A percentile compares a stretch with the other conserved stretches of the same genome.
Conservation (phyloP, 164 flowering plant genomes). For the Paratinospora sagittata region DNA sequence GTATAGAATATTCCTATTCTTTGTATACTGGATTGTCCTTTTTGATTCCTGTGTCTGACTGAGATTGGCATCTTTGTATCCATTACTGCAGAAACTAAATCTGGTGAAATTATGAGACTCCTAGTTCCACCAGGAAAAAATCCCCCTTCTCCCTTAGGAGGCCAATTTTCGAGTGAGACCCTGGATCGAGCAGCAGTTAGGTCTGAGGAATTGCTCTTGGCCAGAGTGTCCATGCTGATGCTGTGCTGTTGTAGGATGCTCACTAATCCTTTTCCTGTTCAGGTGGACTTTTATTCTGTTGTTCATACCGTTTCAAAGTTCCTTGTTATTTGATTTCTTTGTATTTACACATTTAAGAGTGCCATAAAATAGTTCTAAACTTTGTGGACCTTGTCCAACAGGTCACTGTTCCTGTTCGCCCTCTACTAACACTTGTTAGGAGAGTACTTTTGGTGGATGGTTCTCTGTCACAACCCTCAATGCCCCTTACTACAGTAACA, state of each 20-base stretch:
- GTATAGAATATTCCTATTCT: slow-evolving; percentile 28
- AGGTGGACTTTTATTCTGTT: slow-evolving; percentile 35
- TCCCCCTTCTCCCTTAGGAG: slow-evolving; percentile 63
- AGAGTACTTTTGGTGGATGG: slow-evolving; percentile 82
- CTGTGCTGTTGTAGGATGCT: slow-evolving; percentile 62
- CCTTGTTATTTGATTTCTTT: not conserved
- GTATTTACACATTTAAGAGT: not conserved
- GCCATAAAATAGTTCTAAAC: not conserved
- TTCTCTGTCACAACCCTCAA: slow-evolving; percentile 37
- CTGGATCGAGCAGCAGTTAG: slow-evolving; percentile 26
- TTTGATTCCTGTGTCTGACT: not conserved
- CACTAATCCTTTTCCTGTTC: slow-evolving; percentile 56
- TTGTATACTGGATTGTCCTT: not conserved
- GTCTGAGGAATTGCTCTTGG: slow-evolving; percentile 33
- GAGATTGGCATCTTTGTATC: not conserved
- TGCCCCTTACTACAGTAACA: slow-evolving; percentile 42
- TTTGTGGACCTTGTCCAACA: slow-evolving; percentile 19
- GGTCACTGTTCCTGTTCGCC: slow-evolving; percentile 61
- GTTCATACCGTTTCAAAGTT: not conserved
- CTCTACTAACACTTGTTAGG: slow-evolving; percentile 55
- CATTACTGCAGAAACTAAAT: slow-evolving; percentile 43
- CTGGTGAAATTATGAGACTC: slow-evolving; percentile 34
- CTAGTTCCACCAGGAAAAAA: slow-evolving; percentile 72
- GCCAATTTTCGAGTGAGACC: slow-evolving; percentile 24
- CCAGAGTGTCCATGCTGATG: slow-evolving; percentile 45